Conservation (phyloP, 257 asterid species). For the Echium plantagineum region DNA sequence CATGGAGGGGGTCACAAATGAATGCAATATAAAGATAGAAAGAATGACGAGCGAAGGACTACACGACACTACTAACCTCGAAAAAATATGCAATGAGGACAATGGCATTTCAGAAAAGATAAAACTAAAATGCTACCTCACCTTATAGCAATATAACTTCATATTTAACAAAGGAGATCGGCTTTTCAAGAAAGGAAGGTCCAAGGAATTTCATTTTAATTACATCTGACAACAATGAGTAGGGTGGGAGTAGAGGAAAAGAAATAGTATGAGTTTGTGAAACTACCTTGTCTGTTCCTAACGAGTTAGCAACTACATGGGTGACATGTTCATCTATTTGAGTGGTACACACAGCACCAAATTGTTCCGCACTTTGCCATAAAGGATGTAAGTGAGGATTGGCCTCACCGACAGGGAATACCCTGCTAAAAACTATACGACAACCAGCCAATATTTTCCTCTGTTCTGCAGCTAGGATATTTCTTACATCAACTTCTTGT, state of each 20-base stretch:
- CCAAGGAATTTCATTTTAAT: background rate
- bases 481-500: constrained; percentile 86
- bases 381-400: constrained; percentile 91
- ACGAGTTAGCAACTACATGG: constrained; percentile 93
- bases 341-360: constrained; percentile 83
- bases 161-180: too few relatives aligned
- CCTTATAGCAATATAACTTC: background rate
- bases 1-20: background rate
- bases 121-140: background rate
- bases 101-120: too few relatives aligned
- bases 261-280: background rate
- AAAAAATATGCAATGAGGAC: too few relatives aligned
- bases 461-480: constrained; percentile 80
- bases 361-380: constrained; percentile 97
- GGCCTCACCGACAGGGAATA: constrained; percentile 88
- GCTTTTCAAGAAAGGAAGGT: background rate
- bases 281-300: constrained; percentile 89
- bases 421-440: constrained; percentile 85
- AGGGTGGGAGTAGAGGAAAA: background rate
- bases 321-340: constrained; percentile 88
- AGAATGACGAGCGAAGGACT: background rate
- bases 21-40: background rate
- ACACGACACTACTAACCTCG: too few relatives aligned
- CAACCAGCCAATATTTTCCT: constrained; percentile 79
- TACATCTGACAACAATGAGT: background rate